Conservation (phyloP, 495 filamentous ascomycete genomes). For the Parathielavia appendiculata region DNA sequence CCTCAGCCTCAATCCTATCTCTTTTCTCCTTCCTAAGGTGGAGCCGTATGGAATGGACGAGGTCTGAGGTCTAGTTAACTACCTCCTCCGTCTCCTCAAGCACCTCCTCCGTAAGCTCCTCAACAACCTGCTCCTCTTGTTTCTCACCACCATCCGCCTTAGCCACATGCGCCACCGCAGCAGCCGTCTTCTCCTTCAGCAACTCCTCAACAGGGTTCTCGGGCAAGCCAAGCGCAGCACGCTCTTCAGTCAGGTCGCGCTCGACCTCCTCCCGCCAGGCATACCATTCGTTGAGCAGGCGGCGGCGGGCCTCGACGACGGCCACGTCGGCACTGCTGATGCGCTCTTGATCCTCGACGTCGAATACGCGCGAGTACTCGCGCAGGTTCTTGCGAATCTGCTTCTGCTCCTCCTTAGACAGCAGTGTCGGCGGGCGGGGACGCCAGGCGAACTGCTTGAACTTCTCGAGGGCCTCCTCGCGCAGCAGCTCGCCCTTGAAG, state of each 20-base stretch:
- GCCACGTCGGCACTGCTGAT: constrained; percentile 88
- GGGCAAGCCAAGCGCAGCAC: constrained; percentile 60
- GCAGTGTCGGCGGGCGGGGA: constrained; percentile 80
- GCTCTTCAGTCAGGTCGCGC: constrained; percentile 68
- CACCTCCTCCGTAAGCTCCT: constrained; percentile 91
- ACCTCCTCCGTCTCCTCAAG: constrained; percentile 87
- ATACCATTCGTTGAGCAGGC: constrained; percentile 81
- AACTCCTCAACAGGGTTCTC: constrained; percentile 56
- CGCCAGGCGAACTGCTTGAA: constrained; percentile 98
- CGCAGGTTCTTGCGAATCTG: constrained; percentile 95
- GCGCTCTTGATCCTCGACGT: constrained; percentile 87
- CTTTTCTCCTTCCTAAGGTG: no score
- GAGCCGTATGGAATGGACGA: not conserved
- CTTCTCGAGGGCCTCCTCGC: constrained; percentile 89
- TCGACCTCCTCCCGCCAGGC: constrained; percentile 75
- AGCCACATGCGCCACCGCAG: constrained; percentile 41
- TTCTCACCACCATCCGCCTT: constrained; percentile 56
- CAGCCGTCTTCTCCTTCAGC: constrained; percentile 42
- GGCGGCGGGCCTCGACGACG: constrained; percentile 80
- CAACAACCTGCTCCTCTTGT: constrained; percentile 66
- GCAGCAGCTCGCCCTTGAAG: constrained; percentile 82
- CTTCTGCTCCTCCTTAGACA: constrained; percentile 93
- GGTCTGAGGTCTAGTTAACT: constrained; percentile 26
- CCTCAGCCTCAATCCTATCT: no score
- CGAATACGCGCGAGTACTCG: constrained; percentile 91